phyloP scores from a whole-genome alignment of 768 basidiomycete genomes.

The Ramaria rubella region DNA sequence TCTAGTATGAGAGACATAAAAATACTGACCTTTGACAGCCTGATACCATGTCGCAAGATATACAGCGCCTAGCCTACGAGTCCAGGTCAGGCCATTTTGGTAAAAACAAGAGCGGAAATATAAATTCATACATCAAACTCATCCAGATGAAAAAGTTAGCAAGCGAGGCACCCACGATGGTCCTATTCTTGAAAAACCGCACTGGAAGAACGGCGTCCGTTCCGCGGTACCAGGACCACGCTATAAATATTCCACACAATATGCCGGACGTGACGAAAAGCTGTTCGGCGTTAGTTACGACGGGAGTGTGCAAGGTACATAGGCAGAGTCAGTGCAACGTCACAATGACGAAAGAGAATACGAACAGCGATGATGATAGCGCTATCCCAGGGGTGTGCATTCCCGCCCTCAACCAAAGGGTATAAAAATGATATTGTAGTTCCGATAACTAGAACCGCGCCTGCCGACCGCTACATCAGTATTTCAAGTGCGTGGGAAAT shows the following conservation, averaged over 20 bases:
- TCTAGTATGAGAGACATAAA: neutral
- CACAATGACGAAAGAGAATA: neutral
- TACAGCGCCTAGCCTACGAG: conserved; percentile 2
- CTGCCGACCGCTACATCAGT: neutral
- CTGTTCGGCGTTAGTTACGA: neutral
- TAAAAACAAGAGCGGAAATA: neutral
- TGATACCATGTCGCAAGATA: conserved; percentile 11
- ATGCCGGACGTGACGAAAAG: conserved; percentile 3
- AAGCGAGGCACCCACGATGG: neutral
- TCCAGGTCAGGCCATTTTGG: neutral
- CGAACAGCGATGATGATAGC: conserved; percentile 2
- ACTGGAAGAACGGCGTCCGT: conserved; percentile 4
- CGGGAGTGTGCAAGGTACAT: no score
- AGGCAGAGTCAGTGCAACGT: no score
- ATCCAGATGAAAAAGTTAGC: conserved; percentile 8
- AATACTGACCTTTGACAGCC: conserved; percentile 5
- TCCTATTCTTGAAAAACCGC: conserved; percentile 2
- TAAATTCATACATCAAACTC: conserved; percentile 5
- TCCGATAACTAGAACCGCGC: conserved; percentile 25
- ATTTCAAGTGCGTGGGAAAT: neutral
- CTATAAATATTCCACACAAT: neutral
- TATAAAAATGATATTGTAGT: conserved; percentile 32
- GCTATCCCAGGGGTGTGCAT: conserved; percentile 26
- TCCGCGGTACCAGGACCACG: conserved; percentile 4
- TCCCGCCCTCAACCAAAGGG: conserved; percentile 37